Percentiles rank a stretch among this genome's conserved stretches.
Conservation (phyloP, 202 grass and related monocot species). For the Zizania palustris region DNA sequence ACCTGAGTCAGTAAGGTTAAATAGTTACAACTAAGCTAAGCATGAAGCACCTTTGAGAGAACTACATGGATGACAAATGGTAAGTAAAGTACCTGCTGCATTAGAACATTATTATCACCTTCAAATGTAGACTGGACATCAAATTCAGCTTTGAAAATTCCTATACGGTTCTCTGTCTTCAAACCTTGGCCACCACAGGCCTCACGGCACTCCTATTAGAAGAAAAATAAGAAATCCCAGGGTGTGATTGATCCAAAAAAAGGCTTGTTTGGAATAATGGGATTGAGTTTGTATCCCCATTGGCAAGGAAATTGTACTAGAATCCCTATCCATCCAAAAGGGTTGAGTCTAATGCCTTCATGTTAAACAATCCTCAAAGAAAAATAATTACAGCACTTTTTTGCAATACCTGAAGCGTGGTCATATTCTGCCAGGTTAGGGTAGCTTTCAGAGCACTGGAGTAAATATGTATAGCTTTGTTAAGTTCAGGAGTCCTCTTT, state of each 20-base stretch:
- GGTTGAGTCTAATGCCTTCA: neutral
- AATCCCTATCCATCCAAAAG: neutral
- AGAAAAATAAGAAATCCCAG: constrained; percentile 30
- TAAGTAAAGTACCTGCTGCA: constrained; percentile 82
- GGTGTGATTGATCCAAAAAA: constrained; percentile 33
- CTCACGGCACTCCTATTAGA: constrained; percentile 82
- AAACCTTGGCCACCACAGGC: constrained; percentile 97
- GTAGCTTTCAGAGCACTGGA: constrained; percentile 97
- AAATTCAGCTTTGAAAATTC: constrained; percentile 95
- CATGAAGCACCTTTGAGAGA: constrained; percentile 27
- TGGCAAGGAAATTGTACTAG: neutral
- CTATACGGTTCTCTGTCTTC: constrained; percentile 88
- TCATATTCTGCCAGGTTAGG: constrained; percentile 96
- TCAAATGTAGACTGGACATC: constrained; percentile 99
- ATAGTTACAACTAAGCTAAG: constrained; percentile 33
- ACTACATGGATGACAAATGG: constrained; percentile 22
- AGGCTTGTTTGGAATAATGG: neutral
- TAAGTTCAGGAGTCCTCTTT: constrained; percentile 73
- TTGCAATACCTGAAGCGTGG: constrained; percentile 72
- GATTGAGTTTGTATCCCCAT: neutral
- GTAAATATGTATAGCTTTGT: constrained; percentile 88
- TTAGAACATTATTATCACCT: constrained; percentile 95
- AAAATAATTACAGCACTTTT: constrained; percentile 28
- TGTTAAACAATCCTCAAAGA: constrained; percentile 1
- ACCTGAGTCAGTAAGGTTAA: constrained; percentile 58